Conservation (phyloP, 345 rosid genomes). For the Nephelium lappaceum region DNA sequence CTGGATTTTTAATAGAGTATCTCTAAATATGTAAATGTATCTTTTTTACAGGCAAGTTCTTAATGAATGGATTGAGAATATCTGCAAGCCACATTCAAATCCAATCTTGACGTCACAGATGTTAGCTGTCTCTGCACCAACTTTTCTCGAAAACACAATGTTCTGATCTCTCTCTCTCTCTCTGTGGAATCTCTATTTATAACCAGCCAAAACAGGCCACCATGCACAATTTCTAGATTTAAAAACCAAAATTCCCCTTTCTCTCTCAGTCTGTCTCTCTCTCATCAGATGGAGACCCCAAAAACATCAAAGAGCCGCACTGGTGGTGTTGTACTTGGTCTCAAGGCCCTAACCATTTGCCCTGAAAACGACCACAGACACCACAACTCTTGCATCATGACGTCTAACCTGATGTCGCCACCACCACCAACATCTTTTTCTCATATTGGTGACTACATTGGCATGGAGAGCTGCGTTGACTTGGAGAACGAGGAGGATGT, state of each 20-base stretch:
- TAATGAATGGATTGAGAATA: background rate
- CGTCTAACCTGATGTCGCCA: conserved; percentile 34
- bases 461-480: conserved; percentile 79
- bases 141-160: conserved; percentile 25
- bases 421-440: conserved; percentile 37
- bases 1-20: too few species aligned
- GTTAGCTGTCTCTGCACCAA: conserved; percentile 43
- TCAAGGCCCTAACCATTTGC: conserved; percentile 15
- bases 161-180: background rate
- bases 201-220: conserved; percentile 2
- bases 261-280: background rate
- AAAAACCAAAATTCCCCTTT: background rate
- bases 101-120: conserved; percentile 32
- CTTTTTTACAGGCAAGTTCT: conserved; percentile 8
- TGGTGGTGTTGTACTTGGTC: background rate
- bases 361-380: conserved; percentile 18
- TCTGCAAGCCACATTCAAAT: conserved; percentile 23
- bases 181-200: background rate
- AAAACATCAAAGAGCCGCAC: background rate
- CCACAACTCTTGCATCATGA: conserved; percentile 20
- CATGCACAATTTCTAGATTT: background rate
- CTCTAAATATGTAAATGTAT: too few species aligned
- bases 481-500: conserved; percentile 32
- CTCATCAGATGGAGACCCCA: conserved; percentile 25
- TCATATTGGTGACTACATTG: conserved; percentile 68